Conservation (phyloP, 2,329 filamentous ascomycete species). For the Intubia oerlemansii region DNA sequence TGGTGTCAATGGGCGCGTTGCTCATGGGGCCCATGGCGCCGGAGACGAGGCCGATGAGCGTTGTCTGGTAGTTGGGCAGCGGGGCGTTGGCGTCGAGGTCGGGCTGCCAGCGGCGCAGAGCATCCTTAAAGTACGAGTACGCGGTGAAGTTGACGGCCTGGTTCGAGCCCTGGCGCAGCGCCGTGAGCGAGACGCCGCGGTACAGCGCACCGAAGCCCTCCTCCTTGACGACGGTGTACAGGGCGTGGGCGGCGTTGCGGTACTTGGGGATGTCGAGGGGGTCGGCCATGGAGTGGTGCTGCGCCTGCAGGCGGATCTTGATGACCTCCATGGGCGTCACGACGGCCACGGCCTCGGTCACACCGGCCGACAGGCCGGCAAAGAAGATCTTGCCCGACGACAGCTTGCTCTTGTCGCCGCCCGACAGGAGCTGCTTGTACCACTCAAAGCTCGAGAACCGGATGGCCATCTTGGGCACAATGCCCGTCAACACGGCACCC, state of each 20-base stretch:
- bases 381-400: constrained; percentile 52
- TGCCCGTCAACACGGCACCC: constrained; percentile 89
- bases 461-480: constrained; percentile 98
- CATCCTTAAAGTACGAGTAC: constrained; percentile 80
- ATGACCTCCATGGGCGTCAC: constrained; percentile 98
- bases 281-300: constrained; percentile 95
- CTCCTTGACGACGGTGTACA: constrained; percentile 79
- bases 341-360: constrained; percentile 89
- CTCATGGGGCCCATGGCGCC: constrained; percentile 91
- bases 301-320: constrained; percentile 94
- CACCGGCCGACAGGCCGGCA: constrained; percentile 70
- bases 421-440: constrained; percentile 73
- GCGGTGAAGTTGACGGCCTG: constrained; percentile 98
- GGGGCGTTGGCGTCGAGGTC: constrained; percentile 34
- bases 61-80: constrained; percentile 78
- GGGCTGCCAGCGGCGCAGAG: constrained; percentile 51
- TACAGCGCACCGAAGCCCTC: constrained; percentile 78
- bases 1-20: constrained; percentile 96
- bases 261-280: constrained; percentile 93
- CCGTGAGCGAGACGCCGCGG: constrained; percentile 82
- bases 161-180: constrained; percentile 84
- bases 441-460: constrained; percentile 93
- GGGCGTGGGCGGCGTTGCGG: constrained; percentile 67
- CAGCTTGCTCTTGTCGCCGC: no score
- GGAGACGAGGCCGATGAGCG: constrained; percentile 69